A percentile compares a stretch with the other conserved stretches of the same genome.
Evolutionary conservation across 495 filamentous ascomycete genomes (phyloP).

Genomic region (Neurospora africana): DNA sequence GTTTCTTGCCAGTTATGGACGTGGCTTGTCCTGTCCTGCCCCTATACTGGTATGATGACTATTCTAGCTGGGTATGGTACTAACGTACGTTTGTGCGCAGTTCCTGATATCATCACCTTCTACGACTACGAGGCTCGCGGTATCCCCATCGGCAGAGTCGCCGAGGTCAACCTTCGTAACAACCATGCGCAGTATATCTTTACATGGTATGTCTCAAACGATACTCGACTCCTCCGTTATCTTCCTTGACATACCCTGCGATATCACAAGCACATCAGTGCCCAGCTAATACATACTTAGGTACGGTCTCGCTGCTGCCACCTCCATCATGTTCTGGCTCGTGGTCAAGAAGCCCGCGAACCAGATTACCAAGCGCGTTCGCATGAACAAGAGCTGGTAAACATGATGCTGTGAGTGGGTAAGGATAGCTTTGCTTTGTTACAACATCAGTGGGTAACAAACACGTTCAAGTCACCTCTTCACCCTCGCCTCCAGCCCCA

Average conservation of each 20-base stretch:
- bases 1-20: conserved; percentile 1
- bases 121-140: conserved; percentile 66
- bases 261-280: background rate
- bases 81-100: conserved; percentile 30
- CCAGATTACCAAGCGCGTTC: conserved; percentile 60
- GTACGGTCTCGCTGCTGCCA: conserved; percentile 81
- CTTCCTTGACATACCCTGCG: background rate
- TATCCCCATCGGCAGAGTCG: conserved; percentile 82
- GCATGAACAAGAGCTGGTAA: conserved; percentile 74
- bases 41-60: background rate
- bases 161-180: conserved; percentile 89
- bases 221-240: background rate
- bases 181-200: conserved; percentile 98
- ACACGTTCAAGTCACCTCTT: conserved; percentile 16
- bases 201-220: conserved; percentile 62
- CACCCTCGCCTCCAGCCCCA: conserved; percentile 9
- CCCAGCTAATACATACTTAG: conserved; percentile 32
- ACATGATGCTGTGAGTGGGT: background rate
- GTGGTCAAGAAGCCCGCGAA: conserved; percentile 74
- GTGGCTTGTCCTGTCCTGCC: background rate
- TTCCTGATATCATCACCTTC: conserved; percentile 61
- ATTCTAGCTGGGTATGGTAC: background rate
- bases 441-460: background rate
- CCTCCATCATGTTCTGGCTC: conserved; percentile 91
- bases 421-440: background rate